Conservation (phyloP, 148 eudicot species). For the Cornus controversa region DNA sequence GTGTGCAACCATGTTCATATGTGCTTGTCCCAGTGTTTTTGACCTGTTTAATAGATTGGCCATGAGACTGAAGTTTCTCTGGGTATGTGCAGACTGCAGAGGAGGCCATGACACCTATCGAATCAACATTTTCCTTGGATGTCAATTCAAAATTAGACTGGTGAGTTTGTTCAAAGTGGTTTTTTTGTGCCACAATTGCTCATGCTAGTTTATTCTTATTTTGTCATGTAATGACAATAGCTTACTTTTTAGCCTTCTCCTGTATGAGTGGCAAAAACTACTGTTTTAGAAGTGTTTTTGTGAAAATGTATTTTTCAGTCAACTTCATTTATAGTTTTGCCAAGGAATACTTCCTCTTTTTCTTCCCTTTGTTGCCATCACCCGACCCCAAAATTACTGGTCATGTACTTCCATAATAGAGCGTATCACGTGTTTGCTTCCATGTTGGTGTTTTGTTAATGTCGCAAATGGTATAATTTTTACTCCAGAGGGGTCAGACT, state of each 20-base stretch:
- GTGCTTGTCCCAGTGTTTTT: conserved; percentile 5
- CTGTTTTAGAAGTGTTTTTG: too few species aligned
- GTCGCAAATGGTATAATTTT: too few species aligned
- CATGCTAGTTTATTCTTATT: not conserved
- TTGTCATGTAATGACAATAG: not conserved
- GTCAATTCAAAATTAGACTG: conserved; percentile 85
- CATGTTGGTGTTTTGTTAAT: too few species aligned
- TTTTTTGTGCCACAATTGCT: not conserved
- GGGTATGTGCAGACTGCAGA: conserved; percentile 69
- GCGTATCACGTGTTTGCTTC: too few species aligned
- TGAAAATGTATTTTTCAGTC: too few species aligned
- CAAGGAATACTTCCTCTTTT: too few species aligned
- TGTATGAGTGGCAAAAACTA: not conserved
- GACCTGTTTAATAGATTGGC: conserved; percentile 4
- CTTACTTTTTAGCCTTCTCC: not conserved
- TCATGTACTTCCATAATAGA: too few species aligned
- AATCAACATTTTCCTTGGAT: conserved; percentile 87
- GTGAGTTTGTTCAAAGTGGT: conserved; percentile 36
- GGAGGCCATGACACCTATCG: conserved; percentile 98
- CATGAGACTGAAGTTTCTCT: not conserved
- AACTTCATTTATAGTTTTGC: too few species aligned
- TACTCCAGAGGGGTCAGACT: too few species aligned
- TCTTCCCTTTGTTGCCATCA: too few species aligned
- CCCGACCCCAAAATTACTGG: too few species aligned
- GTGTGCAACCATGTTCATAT: not conserved